Percentiles rank a stretch among this genome's conserved stretches.
Evolutionary conservation across 768 basidiomycete genomes (phyloP).

Genomic region (Scleroderma bovista): DNA sequence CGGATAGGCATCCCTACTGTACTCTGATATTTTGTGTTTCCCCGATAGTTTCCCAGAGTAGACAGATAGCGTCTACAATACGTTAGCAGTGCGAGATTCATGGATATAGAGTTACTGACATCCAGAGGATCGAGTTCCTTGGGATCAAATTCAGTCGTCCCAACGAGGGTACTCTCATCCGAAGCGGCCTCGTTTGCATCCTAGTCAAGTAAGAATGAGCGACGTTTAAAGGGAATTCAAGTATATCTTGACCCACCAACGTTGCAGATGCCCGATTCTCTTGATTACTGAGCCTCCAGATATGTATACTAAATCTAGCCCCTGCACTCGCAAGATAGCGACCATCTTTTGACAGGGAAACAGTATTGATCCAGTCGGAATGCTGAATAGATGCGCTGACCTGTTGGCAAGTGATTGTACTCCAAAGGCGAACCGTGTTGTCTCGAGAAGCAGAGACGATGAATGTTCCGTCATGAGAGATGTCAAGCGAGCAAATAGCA

Average conservation of each 20-base stretch:
- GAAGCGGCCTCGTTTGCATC: neutral
- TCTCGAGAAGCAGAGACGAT: neutral
- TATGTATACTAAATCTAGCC: neutral
- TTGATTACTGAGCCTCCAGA: neutral
- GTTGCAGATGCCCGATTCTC: too few relatives aligned
- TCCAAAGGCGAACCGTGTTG: conserved; percentile 2
- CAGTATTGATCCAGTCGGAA: neutral
- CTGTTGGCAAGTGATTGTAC: neutral
- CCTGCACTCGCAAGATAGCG: neutral
- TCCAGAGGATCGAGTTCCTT: too few relatives aligned
- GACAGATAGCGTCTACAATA: too few relatives aligned
- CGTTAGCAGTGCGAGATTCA: too few relatives aligned
- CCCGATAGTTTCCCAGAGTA: too few relatives aligned
- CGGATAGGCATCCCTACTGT: too few relatives aligned
- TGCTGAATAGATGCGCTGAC: neutral
- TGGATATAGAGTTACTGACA: too few relatives aligned
- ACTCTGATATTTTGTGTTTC: too few relatives aligned
- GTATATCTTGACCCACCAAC: too few relatives aligned
- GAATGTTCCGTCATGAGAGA: neutral
- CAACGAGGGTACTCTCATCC: too few relatives aligned
- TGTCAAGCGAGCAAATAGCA: neutral
- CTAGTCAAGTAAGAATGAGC: neutral
- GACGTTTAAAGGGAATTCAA: too few relatives aligned
- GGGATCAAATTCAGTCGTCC: too few relatives aligned
- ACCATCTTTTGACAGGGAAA: neutral